phyloP scores from a whole-genome alignment of 2,329 filamentous ascomycete species.

The Colletotrichum filicis region DNA sequence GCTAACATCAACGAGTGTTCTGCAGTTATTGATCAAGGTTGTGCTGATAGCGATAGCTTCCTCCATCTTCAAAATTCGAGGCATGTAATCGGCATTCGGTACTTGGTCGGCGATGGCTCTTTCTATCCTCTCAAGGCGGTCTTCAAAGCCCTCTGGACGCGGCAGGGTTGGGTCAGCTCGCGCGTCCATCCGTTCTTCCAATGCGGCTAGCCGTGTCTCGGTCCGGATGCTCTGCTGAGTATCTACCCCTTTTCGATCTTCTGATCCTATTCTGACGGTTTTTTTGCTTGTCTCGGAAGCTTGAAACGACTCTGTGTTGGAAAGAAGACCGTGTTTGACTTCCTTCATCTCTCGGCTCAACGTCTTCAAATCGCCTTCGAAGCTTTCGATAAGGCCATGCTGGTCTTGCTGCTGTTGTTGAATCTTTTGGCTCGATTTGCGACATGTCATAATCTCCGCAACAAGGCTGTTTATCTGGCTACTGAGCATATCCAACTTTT shows the following conservation, averaged over 20 bases:
- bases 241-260: neutral
- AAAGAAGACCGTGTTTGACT: neutral
- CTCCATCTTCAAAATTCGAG: constrained; percentile 10
- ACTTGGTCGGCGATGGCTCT: neutral
- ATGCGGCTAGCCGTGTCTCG: neutral
- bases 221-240: neutral
- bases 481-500: neutral
- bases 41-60: neutral
- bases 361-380: neutral
- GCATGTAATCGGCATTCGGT: neutral
- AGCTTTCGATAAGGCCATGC: neutral
- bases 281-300: neutral
- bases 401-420: neutral
- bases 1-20: constrained; percentile 21
- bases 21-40: constrained; percentile 18
- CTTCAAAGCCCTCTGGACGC: neutral
- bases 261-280: neutral
- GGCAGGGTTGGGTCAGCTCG: neutral
- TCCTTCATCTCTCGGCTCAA: neutral
- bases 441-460: neutral
- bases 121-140: neutral
- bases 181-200: neutral
- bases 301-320: neutral
- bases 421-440: neutral
- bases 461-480: neutral